Percentiles rank a stretch among this genome's conserved stretches.
These are phyloP conservation scores for Monascus ruber DNA, from an alignment of 2,329 filamentous ascomycete genomes.

Conservation along the genomic window DNA sequence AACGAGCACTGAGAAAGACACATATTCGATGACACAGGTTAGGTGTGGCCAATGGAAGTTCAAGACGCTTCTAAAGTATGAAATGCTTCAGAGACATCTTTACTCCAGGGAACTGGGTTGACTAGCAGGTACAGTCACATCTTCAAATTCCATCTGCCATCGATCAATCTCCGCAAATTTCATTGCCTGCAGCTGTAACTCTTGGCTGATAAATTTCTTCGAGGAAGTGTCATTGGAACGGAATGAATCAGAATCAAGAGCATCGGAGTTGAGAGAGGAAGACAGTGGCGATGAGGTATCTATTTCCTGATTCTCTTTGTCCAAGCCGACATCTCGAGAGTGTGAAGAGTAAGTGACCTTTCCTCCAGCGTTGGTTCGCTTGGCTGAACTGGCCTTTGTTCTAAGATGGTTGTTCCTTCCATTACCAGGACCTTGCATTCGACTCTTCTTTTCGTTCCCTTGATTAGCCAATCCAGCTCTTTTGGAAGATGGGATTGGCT, in stretches of 20 bases:
- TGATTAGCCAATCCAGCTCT: slow-evolving; percentile 7
- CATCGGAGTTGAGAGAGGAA: slow-evolving; percentile 20
- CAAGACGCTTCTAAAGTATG: too few species aligned
- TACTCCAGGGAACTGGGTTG: slow-evolving; percentile 12
- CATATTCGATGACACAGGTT: too few species aligned
- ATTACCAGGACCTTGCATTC: background rate
- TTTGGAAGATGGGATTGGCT: slow-evolving; percentile 4
- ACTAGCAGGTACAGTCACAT: slow-evolving; percentile 19
- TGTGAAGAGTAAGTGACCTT: slow-evolving; percentile 8
- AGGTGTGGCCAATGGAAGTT: too few species aligned
- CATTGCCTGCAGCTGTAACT: slow-evolving; percentile 22
- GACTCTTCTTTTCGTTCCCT: slow-evolving; percentile 6
- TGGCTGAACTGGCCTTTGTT: background rate
- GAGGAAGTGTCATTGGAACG: slow-evolving; percentile 4
- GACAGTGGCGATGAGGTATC: slow-evolving; percentile 21
- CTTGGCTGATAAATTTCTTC: slow-evolving; percentile 21
- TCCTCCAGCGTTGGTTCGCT: background rate
- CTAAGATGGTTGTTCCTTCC: too few species aligned
- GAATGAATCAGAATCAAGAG: slow-evolving; percentile 13
- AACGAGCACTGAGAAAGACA: too few species aligned
- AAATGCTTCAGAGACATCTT: background rate
- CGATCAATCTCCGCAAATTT: slow-evolving; percentile 33
- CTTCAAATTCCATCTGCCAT: slow-evolving; percentile 35
- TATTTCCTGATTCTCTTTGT: slow-evolving; percentile 21
- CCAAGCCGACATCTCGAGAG: slow-evolving; percentile 6